Conservation (phyloP, 2,329 filamentous ascomycete genomes). For the Penicillium frequentans region DNA sequence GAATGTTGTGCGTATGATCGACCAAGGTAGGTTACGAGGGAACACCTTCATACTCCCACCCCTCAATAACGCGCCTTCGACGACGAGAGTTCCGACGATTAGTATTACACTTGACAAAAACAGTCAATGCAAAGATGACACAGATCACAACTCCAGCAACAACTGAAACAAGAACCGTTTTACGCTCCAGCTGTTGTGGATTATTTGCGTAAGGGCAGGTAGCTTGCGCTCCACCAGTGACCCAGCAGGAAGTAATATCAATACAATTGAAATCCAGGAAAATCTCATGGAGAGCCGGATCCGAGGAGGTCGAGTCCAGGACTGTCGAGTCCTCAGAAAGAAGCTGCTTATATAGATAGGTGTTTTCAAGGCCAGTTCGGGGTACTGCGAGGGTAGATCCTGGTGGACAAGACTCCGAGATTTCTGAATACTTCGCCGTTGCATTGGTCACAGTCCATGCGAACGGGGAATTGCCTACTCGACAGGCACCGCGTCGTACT, state of each 20-base stretch:
- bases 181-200: constrained; percentile 43
- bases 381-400: constrained; percentile 57
- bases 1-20: no score
- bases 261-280: constrained; percentile 65
- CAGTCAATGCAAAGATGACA: constrained; percentile 58
- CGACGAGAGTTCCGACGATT: constrained; percentile 57
- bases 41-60: constrained; percentile 69
- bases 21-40: constrained; percentile 42
- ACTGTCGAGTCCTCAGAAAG: constrained; percentile 30
- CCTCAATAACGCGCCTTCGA: constrained; percentile 51
- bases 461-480: constrained; percentile 55
- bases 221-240: constrained; percentile 54
- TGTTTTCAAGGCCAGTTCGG: constrained; percentile 63
- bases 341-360: constrained; percentile 53
- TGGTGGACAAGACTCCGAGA: constrained; percentile 49
- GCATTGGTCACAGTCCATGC: constrained; percentile 55
- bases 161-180: constrained; percentile 59
- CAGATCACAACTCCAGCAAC: constrained; percentile 64
- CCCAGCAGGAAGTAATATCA: constrained; percentile 60
- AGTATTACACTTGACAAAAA: constrained; percentile 65
- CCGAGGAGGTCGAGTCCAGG: constrained; percentile 25
- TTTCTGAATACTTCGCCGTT: constrained; percentile 45
- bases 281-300: constrained; percentile 37
- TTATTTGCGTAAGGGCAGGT: constrained; percentile 59
- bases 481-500: constrained; percentile 57